A percentile compares a stretch with the other conserved stretches of the same genome.
These are phyloP conservation scores for Pyrus hybrid DNA, from an alignment of 331 rosid species.

Conservation along the genomic window DNA sequence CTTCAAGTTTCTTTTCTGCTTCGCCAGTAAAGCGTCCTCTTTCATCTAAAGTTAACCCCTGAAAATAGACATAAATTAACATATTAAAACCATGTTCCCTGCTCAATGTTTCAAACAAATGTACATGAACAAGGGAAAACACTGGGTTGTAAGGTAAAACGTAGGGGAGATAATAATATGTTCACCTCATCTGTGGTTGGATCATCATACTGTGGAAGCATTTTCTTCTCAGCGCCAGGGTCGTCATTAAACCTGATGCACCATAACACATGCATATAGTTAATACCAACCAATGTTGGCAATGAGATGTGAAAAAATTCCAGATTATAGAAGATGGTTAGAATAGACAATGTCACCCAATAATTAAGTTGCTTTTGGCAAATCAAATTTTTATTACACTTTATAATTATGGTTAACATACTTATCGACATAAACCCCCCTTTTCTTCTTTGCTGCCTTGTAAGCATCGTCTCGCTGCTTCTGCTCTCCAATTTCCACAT, in stretches of 20 bases:
- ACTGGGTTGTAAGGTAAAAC: neutral
- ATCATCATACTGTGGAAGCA: slow-evolving; percentile 90
- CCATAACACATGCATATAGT: neutral
- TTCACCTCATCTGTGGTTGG: slow-evolving; percentile 66
- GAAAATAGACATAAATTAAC: slow-evolving; percentile 18
- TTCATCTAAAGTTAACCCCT: slow-evolving; percentile 79
- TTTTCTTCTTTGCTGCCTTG: slow-evolving; percentile 84
- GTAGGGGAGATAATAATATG: neutral
- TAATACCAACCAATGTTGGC: neutral
- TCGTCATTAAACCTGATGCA: slow-evolving; percentile 82
- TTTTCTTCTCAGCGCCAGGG: slow-evolving; percentile 60
- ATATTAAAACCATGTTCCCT: neutral
- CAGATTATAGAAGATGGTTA: neutral
- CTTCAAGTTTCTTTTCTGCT: slow-evolving; percentile 89
- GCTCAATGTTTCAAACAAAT: slow-evolving; percentile 4
- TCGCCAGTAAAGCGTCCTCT: slow-evolving; percentile 66
- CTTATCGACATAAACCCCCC: slow-evolving; percentile 75
- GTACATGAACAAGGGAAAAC: neutral
- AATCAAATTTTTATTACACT: neutral
- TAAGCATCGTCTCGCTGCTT: slow-evolving; percentile 74
- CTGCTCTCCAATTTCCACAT: slow-evolving; percentile 91
- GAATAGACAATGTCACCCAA: neutral
- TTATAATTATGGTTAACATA: slow-evolving; percentile 27
- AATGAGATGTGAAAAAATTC: neutral
- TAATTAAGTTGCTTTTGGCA: neutral